phyloP scores from a whole-genome alignment of 352 stramenopile species.

The Aphanomyces euteiches region DNA sequence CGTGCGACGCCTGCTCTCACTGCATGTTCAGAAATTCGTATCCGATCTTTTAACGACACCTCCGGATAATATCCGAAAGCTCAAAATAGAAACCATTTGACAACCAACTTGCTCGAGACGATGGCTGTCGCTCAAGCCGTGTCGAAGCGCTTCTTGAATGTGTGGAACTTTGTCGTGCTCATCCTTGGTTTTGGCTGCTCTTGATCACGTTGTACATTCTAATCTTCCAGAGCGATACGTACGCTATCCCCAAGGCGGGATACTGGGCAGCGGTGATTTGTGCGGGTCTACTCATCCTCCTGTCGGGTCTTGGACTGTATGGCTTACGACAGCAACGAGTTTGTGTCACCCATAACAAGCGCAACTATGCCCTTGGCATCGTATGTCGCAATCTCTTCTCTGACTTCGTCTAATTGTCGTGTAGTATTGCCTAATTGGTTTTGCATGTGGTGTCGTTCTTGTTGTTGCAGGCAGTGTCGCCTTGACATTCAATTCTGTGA shows the following conservation, averaged over 20 bases:
- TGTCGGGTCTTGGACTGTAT: conserved; percentile 23
- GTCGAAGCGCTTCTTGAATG: conserved; percentile 28
- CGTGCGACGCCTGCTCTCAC: too few species aligned
- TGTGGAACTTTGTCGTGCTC: conserved; percentile 31
- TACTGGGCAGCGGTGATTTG: conserved; percentile 13
- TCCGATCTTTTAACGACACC: background rate
- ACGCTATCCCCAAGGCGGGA: conserved; percentile 15
- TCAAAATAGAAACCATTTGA: background rate
- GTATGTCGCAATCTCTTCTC: conserved; percentile 2
- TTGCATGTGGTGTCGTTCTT: conserved; percentile 12
- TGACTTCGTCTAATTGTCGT: background rate
- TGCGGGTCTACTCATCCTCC: conserved; percentile 13
- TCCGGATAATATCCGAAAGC: conserved; percentile 1
- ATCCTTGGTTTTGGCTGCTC: conserved; percentile 8
- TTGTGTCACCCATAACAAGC: conserved; percentile 14
- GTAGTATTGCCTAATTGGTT: conserved; percentile 22
- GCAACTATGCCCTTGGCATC: conserved; percentile 23
- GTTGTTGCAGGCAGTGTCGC: conserved; percentile 14
- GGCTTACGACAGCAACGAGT: conserved; percentile 21
- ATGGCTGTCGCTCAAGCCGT: conserved; percentile 9
- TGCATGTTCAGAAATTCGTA: too few species aligned
- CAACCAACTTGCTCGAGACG: too few species aligned
- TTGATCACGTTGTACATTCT: conserved; percentile 27
- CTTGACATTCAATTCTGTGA: conserved; percentile 14
- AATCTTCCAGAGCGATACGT: conserved; percentile 23